Evolutionary conservation across 2,329 filamentous ascomycete species (phyloP).

Genomic region (Pseudogymnoascus sp.): DNA sequence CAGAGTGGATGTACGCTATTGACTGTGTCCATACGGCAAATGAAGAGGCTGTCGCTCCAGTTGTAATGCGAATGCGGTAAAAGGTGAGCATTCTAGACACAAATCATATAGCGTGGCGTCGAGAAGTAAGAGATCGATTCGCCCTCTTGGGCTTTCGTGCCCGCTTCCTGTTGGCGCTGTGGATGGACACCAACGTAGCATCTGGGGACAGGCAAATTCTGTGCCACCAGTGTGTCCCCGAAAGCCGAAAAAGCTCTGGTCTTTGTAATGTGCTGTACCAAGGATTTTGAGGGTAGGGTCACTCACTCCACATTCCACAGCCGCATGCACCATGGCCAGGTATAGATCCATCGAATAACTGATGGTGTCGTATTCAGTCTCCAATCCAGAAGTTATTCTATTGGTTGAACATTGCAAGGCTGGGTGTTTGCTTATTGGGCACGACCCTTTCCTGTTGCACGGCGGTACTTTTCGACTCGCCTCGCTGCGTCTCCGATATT

Average conservation of each 20-base stretch:
- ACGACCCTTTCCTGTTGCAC: constrained; percentile 4
- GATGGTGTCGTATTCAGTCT: not conserved
- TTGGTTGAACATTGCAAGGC: not conserved
- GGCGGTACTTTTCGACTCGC: constrained; percentile 1
- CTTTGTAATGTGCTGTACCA: constrained; percentile 2
- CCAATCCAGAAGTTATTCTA: not conserved
- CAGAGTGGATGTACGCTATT: not conserved
- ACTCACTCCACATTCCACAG: constrained; percentile 6
- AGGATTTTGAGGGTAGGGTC: not conserved
- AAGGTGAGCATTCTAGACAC: not conserved
- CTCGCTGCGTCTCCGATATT: constrained; percentile 2
- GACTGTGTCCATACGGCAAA: not conserved
- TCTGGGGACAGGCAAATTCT: not conserved
- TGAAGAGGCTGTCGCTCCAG: not conserved
- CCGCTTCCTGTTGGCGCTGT: not conserved
- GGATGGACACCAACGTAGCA: not conserved
- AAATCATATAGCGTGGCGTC: not conserved
- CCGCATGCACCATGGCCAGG: constrained; percentile 6
- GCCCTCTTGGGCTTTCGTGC: not conserved
- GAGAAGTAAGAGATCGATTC: not conserved
- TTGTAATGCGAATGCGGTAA: constrained; percentile 1
- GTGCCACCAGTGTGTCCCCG: not conserved
- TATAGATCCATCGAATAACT: not conserved
- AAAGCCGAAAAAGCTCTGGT: not conserved
- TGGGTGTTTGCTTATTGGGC: constrained; percentile 4